Conservation (phyloP, 2,329 filamentous ascomycete genomes). For the Cladosporium sp. region DNA sequence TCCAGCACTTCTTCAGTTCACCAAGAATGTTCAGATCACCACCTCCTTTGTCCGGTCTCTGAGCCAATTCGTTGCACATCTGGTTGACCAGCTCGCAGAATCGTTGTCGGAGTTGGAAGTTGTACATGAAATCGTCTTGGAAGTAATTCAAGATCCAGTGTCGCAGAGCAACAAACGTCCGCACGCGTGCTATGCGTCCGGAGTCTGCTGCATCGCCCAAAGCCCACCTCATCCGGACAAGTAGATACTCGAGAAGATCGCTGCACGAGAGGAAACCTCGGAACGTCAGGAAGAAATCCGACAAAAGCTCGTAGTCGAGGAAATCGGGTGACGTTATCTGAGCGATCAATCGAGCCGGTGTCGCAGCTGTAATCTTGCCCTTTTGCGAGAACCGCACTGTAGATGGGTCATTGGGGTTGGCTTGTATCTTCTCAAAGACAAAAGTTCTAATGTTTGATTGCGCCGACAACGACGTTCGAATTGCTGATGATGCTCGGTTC, state of each 20-base stretch:
- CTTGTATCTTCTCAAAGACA: constrained; percentile 78
- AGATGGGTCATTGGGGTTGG: constrained; percentile 74
- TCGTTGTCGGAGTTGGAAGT: constrained; percentile 66
- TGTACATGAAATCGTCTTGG: constrained; percentile 81
- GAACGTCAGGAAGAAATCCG: constrained; percentile 96
- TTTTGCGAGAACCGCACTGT: constrained; percentile 77
- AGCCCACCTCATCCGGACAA: constrained; percentile 84
- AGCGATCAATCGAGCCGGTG: constrained; percentile 82
- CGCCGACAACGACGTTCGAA: neutral
- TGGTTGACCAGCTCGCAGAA: constrained; percentile 80
- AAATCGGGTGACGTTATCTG: constrained; percentile 96
- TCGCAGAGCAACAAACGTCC: constrained; percentile 89
- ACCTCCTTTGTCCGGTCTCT: constrained; percentile 49
- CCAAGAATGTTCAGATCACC: constrained; percentile 80
- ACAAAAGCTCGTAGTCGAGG: constrained; percentile 92
- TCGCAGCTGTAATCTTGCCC: constrained; percentile 80
- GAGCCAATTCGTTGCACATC: constrained; percentile 50
- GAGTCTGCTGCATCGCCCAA: constrained; percentile 73
- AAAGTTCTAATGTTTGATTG: constrained; percentile 2
- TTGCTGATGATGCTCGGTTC: neutral
- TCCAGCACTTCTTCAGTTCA: constrained; percentile 97
- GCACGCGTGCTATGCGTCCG: constrained; percentile 89
- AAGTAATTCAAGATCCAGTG: constrained; percentile 99
- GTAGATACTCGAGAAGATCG: constrained; percentile 76
- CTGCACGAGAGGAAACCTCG: constrained; percentile 75